Conservation (phyloP, 345 rosid genomes). For the Populus nigra region DNA sequence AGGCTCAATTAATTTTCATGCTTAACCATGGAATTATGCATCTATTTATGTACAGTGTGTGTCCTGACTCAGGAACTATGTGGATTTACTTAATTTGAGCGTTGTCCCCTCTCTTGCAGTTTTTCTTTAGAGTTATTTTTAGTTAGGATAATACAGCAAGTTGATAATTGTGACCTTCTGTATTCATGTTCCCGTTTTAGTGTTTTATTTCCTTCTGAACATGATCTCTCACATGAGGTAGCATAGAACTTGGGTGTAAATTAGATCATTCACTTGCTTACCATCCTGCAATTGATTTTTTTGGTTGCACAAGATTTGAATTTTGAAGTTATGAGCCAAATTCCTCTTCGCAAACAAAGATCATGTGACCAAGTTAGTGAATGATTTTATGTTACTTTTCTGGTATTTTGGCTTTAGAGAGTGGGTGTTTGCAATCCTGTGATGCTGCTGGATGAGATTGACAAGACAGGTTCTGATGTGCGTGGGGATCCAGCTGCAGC, state of each 20-base stretch:
- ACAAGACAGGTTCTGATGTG: constrained; percentile 95
- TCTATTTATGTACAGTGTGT: not conserved
- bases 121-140: not conserved
- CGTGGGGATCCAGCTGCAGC: constrained; percentile 99
- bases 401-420: constrained; percentile 50
- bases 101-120: not conserved
- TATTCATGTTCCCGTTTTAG: not conserved
- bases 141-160: not conserved
- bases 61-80: not conserved
- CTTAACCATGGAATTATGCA: not conserved
- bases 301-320: not conserved
- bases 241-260: not conserved
- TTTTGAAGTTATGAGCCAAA: not conserved
- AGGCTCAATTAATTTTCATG: not conserved
- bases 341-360: not conserved
- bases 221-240: no score
- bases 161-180: not conserved
- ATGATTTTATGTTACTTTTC: not conserved
- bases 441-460: constrained; percentile 94
- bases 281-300: not conserved
- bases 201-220: no score
- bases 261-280: not conserved
- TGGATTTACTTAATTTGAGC: not conserved
- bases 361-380: not conserved
- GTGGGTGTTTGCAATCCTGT: constrained; percentile 98